Conservation (phyloP, 345 rosid genomes). For the Ricinus communis region DNA sequence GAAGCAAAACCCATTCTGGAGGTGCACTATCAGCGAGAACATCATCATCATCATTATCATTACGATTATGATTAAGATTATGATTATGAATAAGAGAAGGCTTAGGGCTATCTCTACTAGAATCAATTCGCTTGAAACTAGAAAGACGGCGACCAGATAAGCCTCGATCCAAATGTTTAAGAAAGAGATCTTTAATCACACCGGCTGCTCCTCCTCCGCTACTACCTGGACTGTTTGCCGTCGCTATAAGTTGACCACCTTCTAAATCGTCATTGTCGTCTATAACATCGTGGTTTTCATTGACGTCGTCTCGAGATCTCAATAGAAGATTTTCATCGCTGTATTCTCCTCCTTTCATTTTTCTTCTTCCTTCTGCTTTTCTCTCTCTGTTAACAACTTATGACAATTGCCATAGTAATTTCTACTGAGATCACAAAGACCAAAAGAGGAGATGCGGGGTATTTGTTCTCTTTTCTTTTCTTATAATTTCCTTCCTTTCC, state of each 20-base stretch:
- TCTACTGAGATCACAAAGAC: not conserved
- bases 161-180: constrained; percentile 20
- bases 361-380: not conserved
- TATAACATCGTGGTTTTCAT: not conserved
- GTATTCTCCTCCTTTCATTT: constrained; percentile 10
- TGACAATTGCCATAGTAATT: not conserved
- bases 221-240: not conserved
- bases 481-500: too few species aligned
- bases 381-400: not conserved
- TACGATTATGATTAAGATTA: not conserved
- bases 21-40: constrained; percentile 74
- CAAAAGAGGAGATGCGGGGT: not conserved
- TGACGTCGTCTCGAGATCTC: not conserved
- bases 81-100: not conserved
- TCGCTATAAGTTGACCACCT: not conserved
- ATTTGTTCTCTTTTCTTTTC: not conserved
- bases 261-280: constrained; percentile 8
- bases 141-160: constrained; percentile 15
- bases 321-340: constrained; percentile 11
- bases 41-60: constrained; percentile 37
- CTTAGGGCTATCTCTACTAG: not conserved
- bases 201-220: not conserved
- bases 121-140: constrained; percentile 6
- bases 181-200: constrained; percentile 3
- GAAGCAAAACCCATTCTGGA: constrained; percentile 94